Evolutionary conservation across 306 rosid species (phyloP), one percentile per base, ranked within the genome.

Genomic region (Inga laurina): DNA sequence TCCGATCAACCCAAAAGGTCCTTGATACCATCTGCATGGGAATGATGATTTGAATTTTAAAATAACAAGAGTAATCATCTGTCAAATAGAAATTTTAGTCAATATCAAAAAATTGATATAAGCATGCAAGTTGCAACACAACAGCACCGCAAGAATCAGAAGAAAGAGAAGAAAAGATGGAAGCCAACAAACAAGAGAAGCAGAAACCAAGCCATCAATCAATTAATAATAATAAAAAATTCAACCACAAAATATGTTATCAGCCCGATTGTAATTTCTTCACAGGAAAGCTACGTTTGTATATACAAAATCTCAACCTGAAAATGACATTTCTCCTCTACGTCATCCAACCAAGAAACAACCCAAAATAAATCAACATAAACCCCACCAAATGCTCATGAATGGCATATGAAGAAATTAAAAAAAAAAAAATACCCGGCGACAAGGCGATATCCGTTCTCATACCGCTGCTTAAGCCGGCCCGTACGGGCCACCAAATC

Each of bases 401-500:
- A 30, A 52, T 43, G 66, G 71, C 65, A 4, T 1, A 52, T 43
- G 10, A 39, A 54, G 32, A 62, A 45, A 18, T 34, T 1, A 13
- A 39, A 3, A 72, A 80, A 80, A 52, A 14, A 68, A 13, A 49
- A 49, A 3, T 86, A 89, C 91, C 91, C 91, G 30, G 91, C 88
- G 39, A 89, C 84, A 76, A 89, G 91, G 84, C 90, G 91, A 84
- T 78, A 84, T 21, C 91, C 91, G 45, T 77, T 86, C 80, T 89
- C 90, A 85, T 89, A 89, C 30, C 88, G 88, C 72, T 86, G 91
- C 85, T 86, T 89, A 49, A 84, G 90, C 77, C 91, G 88, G 67
- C 91, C 91, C 80, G 90, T 89, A 72, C 90, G 91, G 75, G 91
- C 90, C 59, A 89, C 91, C 82, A 89, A 77, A 79, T 84, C 90